Evolutionary conservation across 2,329 filamentous ascomycete species (phyloP).

Genomic region (Ilyonectria mors-panacis): DNA sequence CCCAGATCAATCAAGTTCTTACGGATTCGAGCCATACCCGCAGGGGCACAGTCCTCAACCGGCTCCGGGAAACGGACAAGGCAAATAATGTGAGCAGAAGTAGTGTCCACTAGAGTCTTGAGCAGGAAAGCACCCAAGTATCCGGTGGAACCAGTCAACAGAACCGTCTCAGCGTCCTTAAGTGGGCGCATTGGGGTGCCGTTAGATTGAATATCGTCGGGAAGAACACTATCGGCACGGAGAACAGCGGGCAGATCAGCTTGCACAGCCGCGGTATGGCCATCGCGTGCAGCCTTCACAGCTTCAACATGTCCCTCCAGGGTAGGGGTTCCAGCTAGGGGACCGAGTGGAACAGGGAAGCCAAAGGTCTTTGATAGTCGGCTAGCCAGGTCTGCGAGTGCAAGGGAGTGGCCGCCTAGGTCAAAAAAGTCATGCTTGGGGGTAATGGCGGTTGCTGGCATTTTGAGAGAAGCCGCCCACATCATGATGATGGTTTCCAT

Average conservation of each 20-base stretch:
- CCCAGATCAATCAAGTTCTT: slow-evolving; percentile 84
- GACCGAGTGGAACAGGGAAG: slow-evolving; percentile 79
- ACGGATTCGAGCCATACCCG: slow-evolving; percentile 80
- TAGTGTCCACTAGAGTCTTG: slow-evolving; percentile 76
- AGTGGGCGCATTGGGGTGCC: slow-evolving; percentile 70
- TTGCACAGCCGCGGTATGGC: slow-evolving; percentile 81
- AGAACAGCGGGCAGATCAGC: slow-evolving; percentile 81
- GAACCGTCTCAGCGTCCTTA: slow-evolving; percentile 76
- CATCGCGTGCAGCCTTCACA: slow-evolving; percentile 79
- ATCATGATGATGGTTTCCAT: slow-evolving; percentile 78
- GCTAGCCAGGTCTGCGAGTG: slow-evolving; percentile 83
- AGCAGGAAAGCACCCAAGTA: slow-evolving; percentile 84
- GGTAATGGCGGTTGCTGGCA: slow-evolving; percentile 74
- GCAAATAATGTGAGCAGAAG: slow-evolving; percentile 78
- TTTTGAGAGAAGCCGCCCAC: slow-evolving; percentile 80
- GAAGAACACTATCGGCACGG: slow-evolving; percentile 75
- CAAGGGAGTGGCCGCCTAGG: slow-evolving; percentile 83
- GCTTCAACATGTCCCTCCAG: slow-evolving; percentile 81
- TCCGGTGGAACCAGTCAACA: slow-evolving; percentile 83
- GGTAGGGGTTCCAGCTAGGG: slow-evolving; percentile 80
- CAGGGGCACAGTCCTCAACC: slow-evolving; percentile 73
- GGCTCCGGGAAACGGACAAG: slow-evolving; percentile 81
- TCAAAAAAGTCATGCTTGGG: slow-evolving; percentile 86
- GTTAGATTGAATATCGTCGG: slow-evolving; percentile 76
- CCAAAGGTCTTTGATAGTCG: slow-evolving; percentile 79